A percentile compares a stretch with the other conserved stretches of the same genome.
phyloP scores from a whole-genome alignment of 2,329 filamentous ascomycete genomes.

The Ophidiomyces ophidiicola region DNA sequence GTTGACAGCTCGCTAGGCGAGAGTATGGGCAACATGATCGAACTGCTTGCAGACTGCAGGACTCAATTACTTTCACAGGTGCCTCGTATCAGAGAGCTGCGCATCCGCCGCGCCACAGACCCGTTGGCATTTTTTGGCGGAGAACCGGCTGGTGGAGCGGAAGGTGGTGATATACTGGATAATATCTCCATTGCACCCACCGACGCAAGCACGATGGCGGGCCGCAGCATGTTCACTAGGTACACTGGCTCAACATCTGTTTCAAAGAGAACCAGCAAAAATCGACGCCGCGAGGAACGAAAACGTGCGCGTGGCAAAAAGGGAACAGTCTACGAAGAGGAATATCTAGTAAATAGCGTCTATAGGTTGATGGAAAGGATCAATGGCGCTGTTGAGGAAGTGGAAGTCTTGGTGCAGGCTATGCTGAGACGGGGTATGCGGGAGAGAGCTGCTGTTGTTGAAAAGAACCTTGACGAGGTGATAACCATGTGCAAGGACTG shows the following conservation, averaged over 20 bases:
- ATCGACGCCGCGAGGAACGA: conserved; percentile 77
- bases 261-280: conserved; percentile 70
- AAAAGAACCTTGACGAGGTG: conserved; percentile 62
- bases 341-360: conserved; percentile 85
- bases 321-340: conserved; percentile 94
- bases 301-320: conserved; percentile 92
- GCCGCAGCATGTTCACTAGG: conserved; percentile 79
- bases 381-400: conserved; percentile 59
- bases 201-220: conserved; percentile 60
- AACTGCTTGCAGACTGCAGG: conserved; percentile 88
- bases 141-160: conserved; percentile 45
- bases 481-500: conserved; percentile 55
- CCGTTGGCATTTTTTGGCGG: conserved; percentile 83
- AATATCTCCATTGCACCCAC: conserved; percentile 86
- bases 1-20: conserved; percentile 73
- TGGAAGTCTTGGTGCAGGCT: conserved; percentile 61
- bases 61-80: conserved; percentile 72
- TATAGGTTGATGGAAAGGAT: conserved; percentile 71
- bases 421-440: conserved; percentile 72
- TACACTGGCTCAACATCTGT: conserved; percentile 59
- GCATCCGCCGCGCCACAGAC: conserved; percentile 67
- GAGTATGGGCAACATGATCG: conserved; percentile 67
- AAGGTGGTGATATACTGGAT: conserved; percentile 64
- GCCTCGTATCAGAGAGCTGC: conserved; percentile 70
- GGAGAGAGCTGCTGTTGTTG: conserved; percentile 69